Conservation (phyloP, 805 yeast species). For the Lipomyces orientalis region DNA sequence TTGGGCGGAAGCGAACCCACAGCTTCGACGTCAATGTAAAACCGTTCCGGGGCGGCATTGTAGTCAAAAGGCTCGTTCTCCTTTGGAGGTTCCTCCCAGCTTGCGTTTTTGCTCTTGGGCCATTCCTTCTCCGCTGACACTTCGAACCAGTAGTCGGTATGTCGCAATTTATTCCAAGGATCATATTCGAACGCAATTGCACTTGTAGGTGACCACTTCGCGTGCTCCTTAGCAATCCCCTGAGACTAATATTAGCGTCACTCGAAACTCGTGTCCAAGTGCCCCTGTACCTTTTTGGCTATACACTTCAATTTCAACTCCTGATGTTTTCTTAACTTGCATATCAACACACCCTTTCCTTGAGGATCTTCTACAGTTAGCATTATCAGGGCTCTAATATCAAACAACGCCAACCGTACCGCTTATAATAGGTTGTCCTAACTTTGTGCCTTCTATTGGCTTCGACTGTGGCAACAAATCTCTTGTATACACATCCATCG, state of each 20-base stretch:
- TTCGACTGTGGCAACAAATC: constrained; percentile 64
- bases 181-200: constrained; percentile 97
- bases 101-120: constrained; percentile 88
- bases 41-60: constrained; percentile 77
- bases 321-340: constrained; percentile 90
- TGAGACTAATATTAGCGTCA: neutral
- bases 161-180: constrained; percentile 97
- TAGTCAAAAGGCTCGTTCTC: constrained; percentile 81
- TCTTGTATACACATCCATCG: constrained; percentile 87
- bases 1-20: constrained; percentile 88
- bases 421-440: constrained; percentile 86
- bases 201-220: constrained; percentile 97
- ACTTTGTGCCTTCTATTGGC: constrained; percentile 41
- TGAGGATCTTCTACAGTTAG: constrained; percentile 56
- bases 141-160: constrained; percentile 97
- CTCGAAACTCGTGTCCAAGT: constrained; percentile 49
- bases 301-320: constrained; percentile 87
- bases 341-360: constrained; percentile 84
- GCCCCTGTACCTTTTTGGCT: constrained; percentile 94
- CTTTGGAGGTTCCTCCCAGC: constrained; percentile 76
- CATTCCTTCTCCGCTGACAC: constrained; percentile 86
- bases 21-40: constrained; percentile 89
- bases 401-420: constrained; percentile 16
- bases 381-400: neutral
- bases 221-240: constrained; percentile 69